Evolutionary conservation across 2,329 filamentous ascomycete genomes (phyloP).

Genomic region (Colletotrichum tofieldiae): DNA sequence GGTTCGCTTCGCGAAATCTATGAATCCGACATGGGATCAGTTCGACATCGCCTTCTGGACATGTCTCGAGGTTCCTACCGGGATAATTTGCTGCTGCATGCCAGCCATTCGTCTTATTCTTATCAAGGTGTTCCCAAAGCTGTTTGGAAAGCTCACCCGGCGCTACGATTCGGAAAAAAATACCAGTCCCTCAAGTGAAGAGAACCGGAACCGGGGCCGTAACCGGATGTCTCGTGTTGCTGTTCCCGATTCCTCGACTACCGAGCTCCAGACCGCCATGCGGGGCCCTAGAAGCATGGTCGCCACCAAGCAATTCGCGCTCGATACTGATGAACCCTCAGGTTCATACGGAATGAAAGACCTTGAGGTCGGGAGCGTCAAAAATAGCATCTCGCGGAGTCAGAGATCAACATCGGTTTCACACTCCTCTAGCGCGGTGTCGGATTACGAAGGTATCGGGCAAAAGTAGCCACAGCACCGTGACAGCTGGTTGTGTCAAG

Average conservation of each 20-base stretch:
- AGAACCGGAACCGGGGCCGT: background rate
- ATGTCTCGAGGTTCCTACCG: conserved; percentile 32
- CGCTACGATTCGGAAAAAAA: conserved; percentile 18
- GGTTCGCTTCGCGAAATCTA: conserved; percentile 47
- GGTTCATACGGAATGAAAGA: conserved; percentile 23
- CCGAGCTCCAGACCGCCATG: conserved; percentile 8
- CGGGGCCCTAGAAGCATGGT: background rate
- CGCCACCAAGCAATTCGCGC: conserved; percentile 10
- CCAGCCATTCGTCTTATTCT: conserved; percentile 40
- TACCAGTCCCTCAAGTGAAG: conserved; percentile 11
- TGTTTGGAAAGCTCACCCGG: conserved; percentile 32
- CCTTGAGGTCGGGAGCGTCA: conserved; percentile 22
- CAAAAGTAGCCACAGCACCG: conserved; percentile 10
- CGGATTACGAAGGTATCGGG: conserved; percentile 4
- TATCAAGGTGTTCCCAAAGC: conserved; percentile 28
- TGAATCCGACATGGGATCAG: conserved; percentile 51
- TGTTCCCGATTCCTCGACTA: conserved; percentile 7
- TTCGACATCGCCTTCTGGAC: conserved; percentile 46
- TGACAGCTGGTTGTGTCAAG: background rate
- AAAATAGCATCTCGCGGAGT: conserved; percentile 18
- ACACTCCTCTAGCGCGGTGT: conserved; percentile 17
- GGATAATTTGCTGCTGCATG: conserved; percentile 38
- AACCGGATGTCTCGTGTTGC: conserved; percentile 8
- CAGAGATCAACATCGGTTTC: conserved; percentile 27
- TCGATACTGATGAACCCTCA: conserved; percentile 21